phyloP scores from a whole-genome alignment of 352 stramenopile species.

The Globisporangium cystogenes region DNA sequence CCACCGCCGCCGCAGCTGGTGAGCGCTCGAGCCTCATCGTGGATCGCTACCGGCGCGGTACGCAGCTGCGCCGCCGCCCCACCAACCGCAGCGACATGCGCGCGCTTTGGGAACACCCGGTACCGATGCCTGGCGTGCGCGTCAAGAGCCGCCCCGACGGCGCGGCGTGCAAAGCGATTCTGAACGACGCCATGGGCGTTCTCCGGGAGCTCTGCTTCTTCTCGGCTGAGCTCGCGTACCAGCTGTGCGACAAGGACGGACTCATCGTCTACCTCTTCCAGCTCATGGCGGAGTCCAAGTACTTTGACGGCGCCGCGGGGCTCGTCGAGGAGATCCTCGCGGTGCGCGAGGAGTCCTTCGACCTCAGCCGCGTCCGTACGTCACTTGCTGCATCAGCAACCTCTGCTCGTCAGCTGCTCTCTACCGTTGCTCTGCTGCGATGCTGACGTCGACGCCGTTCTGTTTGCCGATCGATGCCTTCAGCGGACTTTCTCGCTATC shows the following conservation, averaged over 20 bases:
- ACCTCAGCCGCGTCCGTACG: slow-evolving; percentile 75
- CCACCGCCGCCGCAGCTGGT: slow-evolving; percentile 10
- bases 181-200: slow-evolving; percentile 77
- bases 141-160: slow-evolving; percentile 41
- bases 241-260: slow-evolving; percentile 76
- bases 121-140: slow-evolving; percentile 22
- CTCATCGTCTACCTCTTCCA: slow-evolving; percentile 94
- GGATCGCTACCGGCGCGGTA: slow-evolving; percentile 18
- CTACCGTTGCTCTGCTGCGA: neutral
- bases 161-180: slow-evolving; percentile 39
- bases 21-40: slow-evolving; percentile 27
- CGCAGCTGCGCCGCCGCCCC: slow-evolving; percentile 21
- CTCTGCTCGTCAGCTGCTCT: neutral
- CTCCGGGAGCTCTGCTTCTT: slow-evolving; percentile 84
- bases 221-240: slow-evolving; percentile 50
- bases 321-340: slow-evolving; percentile 93
- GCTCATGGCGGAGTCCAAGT: slow-evolving; percentile 82
- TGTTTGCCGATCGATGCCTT: too few species aligned
- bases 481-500: slow-evolving; percentile 89
- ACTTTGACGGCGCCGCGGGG: slow-evolving; percentile 88
- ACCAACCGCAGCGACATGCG: slow-evolving; percentile 43
- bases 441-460: slow-evolving; percentile 21
- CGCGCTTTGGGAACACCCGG: slow-evolving; percentile 44
- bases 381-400: neutral
- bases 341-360: slow-evolving; percentile 72